Base-by-base conservation (phyloP, 768 basidiomycete genomes). In the Termitomyces sp. region DNA sequence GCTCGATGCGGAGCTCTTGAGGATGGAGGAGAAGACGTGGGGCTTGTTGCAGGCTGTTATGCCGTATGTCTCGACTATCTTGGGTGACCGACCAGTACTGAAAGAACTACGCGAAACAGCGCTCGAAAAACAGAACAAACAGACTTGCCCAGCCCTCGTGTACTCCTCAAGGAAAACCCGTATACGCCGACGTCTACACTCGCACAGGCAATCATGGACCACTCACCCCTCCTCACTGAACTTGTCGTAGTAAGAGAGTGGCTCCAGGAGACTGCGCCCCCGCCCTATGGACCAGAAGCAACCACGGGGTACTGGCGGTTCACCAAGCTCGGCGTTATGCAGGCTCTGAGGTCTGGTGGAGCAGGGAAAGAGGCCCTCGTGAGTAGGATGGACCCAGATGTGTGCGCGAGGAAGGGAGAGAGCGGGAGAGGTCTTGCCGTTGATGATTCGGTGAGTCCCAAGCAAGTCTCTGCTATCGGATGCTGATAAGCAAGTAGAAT, bases 201-300 rank as follows among this genome's bases (percentile, higher is more conserved):
- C 28, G 88, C 88, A 0, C 86, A 91, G 66, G 80, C 84, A 3
- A 82, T 91, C 52, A 80, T 94, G 77, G 72, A 80, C 49, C 72
- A 82, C 3, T 90, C 86, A 0, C 83, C 82, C 0, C 76, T 87
- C 2, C 83, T 93, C 36, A 72, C 81, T 0, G 92, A 92, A 59
- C 88, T 93, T 55, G 77, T 90, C 47, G 84, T 89, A 45, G 85
- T 93, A 8, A 83, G 89, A n/a, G 90, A 93, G 69, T 94, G 92
- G 92, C 77, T 93, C 1, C 89, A 92, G 60, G 88, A 91, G 43
- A 87, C 82, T 0, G 88, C 90, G 0, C 81, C 84, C 0, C 6
- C 57, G 76, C n/a, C 80, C 82, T 0, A 70, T 75, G 32, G 79
- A 44, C 86, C 87, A 1, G 92, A 90, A 64, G 86, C 87, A 22